Evolutionary conservation across 495 filamentous ascomycete species (phyloP), one percentile per base, ranked within the genome.

Genomic region (Hypomontagnella submonticulosa): DNA sequence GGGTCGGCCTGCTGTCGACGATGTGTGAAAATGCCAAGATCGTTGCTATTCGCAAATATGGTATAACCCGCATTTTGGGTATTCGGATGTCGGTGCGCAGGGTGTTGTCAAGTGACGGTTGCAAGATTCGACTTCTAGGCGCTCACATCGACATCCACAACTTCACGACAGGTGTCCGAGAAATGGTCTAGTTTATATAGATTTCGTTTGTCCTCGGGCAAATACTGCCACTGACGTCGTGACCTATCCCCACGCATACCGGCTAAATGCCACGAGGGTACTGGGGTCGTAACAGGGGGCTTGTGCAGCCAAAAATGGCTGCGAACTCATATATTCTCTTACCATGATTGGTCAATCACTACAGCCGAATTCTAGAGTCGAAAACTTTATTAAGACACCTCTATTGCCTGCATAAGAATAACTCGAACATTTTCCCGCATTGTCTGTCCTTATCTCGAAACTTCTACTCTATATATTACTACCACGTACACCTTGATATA

Each of bases 211-310:
- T 0, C 9, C 16, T 12, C 36, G n/a, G 43, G 11, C 41, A 34
- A 44, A 53, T 47, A 48, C 12, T n/a, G 0, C 42, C 23, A 42
- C 20, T 57, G 52, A 67, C 52, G 57, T 57, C 33, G 32, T 53
- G 20, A 23, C 13, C 10, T 12, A n/a, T 46, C 19, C 8, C 20
- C 33, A n/a, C 42, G 18, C n/a, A 12, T 67, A 4, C 15, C 44
- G 64, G 64, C 57, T 67, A 67, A 67, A 67, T 67, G 18, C 44
- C 40, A 58, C 27, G 51, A 33, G 38, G 52, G 1, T n/a, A 16
- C 57, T 8, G 2, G 18, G 46, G 43, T 61, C 2, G 6, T 11
- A 52, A 27, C 23, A 27, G 6, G 23, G 23, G n/a, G 12, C n/a
- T 23, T 4, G 20, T n/a, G n/a, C 47, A 41, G 16, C 20, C 19